Base-by-base conservation (phyloP, 768 basidiomycete genomes). In the Tulasnella sp. region DNA sequence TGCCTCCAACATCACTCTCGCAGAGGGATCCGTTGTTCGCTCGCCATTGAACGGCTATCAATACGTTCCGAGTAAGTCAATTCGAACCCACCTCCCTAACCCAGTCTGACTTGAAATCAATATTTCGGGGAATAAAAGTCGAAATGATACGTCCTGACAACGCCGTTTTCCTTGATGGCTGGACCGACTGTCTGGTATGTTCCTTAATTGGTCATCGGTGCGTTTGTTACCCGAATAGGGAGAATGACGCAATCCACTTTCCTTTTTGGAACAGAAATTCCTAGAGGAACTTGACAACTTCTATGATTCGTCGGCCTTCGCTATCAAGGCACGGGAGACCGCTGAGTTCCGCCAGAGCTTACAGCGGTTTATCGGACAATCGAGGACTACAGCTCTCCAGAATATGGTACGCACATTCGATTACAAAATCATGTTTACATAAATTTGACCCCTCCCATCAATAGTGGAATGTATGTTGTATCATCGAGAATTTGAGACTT, bases 21-120 rank as follows among this genome's bases (percentile, higher is more conserved):
- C 83, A 1, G 80, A 87, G 58, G 77, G 79, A 1, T 70, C 78
- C 2, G 72, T 63, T 9, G 63, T 85, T 50, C 62, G 63, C 2
- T 77, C 73, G 7, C 81, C 84, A 3, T 63, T 83, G 1, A 64
- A 62, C 15, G 84, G 84, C 6, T 86, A 83, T 61, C 82, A 83
- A 65, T 91, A 90, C 57, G 75, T 91, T 42, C 83, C 87, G n/a
- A 73, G 80, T 76, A 54, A 43, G 67, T 65, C 24, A 2, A 54
- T 31, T n/a, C n/a, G n/a, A n/a, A n/a, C n/a, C n/a, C n/a, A n/a
- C n/a, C n/a, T n/a, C n/a, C n/a, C n/a, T n/a, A n/a, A n/a, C n/a
- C n/a, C n/a, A n/a, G n/a, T n/a, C n/a, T n/a, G n/a, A n/a, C n/a
- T n/a, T n/a, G n/a, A n/a, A n/a, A n/a, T n/a, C n/a, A n/a, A n/a